Percentiles rank a stretch among this genome's conserved stretches.
These are phyloP conservation scores for Diaporthe caulivora DNA, from an alignment of 2,329 filamentous ascomycete species.

Conservation along the genomic window DNA sequence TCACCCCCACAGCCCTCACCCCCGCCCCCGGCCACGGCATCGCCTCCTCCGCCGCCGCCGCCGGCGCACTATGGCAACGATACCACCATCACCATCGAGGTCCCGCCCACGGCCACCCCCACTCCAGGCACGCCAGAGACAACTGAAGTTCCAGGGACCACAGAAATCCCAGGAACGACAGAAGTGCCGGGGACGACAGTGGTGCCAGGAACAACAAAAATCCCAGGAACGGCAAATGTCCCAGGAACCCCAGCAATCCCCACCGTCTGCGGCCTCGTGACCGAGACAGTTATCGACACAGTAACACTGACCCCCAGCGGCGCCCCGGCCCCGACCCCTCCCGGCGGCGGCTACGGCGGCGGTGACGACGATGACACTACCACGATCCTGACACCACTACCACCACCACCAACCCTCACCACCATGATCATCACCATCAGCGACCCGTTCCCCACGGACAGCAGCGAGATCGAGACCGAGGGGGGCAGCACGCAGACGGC, in stretches of 20 bases:
- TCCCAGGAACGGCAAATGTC: background rate
- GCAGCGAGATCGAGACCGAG: background rate
- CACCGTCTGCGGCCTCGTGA: background rate
- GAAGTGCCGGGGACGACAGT: background rate
- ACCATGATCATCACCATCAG: background rate
- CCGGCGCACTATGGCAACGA: background rate
- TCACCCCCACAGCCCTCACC: conserved; percentile 2
- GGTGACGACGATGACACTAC: too few relatives aligned
- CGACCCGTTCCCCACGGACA: background rate
- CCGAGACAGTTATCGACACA: conserved; percentile 25
- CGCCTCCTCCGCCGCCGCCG: background rate
- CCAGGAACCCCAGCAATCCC: background rate
- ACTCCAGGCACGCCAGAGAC: background rate
- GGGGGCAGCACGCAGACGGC: too few relatives aligned
- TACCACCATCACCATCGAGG: background rate
- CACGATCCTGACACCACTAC: background rate
- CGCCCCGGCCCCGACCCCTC: background rate
- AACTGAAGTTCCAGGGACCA: background rate
- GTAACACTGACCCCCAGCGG: background rate
- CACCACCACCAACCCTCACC: background rate
- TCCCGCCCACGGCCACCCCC: background rate
- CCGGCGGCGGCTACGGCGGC: too few relatives aligned
- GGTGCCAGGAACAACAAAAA: background rate
- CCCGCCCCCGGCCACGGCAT: background rate
- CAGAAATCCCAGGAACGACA: background rate